phyloP scores from a whole-genome alignment of 768 basidiomycete species.

The Tremella mesenterica region DNA sequence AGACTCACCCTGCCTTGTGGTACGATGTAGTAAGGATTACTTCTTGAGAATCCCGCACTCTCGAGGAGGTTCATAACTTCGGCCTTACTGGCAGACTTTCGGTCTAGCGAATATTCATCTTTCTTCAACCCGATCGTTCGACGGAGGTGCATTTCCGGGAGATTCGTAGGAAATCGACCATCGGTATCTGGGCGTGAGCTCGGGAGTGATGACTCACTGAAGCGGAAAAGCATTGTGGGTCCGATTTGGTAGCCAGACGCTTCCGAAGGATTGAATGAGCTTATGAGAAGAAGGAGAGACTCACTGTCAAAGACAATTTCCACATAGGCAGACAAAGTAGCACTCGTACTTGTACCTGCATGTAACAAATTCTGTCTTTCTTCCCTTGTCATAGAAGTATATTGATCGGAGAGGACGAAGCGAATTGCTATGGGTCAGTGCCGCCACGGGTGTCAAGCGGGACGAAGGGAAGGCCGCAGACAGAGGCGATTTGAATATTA shows the following conservation, averaged over 20 bases:
- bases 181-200: conserved; percentile 56
- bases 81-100: conserved; percentile 88
- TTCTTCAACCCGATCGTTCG: conserved; percentile 96
- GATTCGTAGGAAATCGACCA: conserved; percentile 84
- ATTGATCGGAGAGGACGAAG: conserved; percentile 94
- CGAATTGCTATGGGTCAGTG: conserved; percentile 63
- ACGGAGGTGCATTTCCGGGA: conserved; percentile 75
- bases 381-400: conserved; percentile 87
- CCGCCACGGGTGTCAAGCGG: neutral
- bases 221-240: neutral
- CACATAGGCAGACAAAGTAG: conserved; percentile 88
- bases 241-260: no score
- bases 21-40: conserved; percentile 99
- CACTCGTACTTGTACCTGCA: conserved; percentile 78
- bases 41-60: conserved; percentile 91
- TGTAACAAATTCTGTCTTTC: conserved; percentile 89
- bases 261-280: neutral
- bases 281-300: no score
- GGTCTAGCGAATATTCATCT: conserved; percentile 94
- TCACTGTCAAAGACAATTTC: conserved; percentile 95
- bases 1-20: conserved; percentile 84
- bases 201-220: neutral
- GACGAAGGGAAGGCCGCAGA: no score
- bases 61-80: conserved; percentile 97
- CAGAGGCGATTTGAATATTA: no score